These are phyloP conservation scores for Crithidia fasciculata DNA, from an alignment of 208 protist genomes.

Conservation along the genomic window DNA sequence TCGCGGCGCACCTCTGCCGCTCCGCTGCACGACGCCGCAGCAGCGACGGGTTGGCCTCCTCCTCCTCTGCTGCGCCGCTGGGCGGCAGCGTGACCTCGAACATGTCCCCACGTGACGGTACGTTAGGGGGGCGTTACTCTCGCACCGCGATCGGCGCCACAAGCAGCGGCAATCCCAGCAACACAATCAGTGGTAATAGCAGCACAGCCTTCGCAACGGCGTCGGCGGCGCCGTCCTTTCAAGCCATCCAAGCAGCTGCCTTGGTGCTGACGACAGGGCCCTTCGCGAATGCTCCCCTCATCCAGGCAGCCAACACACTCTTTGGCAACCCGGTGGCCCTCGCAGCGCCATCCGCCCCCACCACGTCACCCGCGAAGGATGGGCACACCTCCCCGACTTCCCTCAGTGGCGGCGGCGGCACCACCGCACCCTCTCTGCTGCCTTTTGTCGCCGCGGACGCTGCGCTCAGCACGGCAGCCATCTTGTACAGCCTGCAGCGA, in stretches of 20 bases:
- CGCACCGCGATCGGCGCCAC: not conserved
- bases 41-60: not conserved
- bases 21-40: conserved; percentile 19
- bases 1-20: conserved; percentile 35
- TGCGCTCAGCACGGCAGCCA: conserved; percentile 10
- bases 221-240: conserved; percentile 1
- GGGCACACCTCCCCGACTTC: not conserved
- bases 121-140: not conserved
- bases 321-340: conserved; percentile 1
- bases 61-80: not conserved
- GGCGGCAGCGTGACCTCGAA: not conserved
- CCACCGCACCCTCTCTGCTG: conserved; percentile 14
- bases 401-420: not conserved
- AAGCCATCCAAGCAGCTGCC: conserved; percentile 26
- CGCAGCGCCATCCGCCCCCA: not conserved
- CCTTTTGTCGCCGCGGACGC: conserved; percentile 32
- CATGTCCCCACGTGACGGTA: not conserved
- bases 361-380: not conserved
- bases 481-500: conserved; percentile 23
- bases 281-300: conserved; percentile 33
- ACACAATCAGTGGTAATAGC: not conserved
- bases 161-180: not conserved
- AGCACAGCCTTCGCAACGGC: not conserved
- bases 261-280: conserved; percentile 29
- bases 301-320: conserved; percentile 19